Conservation (phyloP, 2,329 filamentous ascomycete species). For the Lecanosticta acicola region DNA sequence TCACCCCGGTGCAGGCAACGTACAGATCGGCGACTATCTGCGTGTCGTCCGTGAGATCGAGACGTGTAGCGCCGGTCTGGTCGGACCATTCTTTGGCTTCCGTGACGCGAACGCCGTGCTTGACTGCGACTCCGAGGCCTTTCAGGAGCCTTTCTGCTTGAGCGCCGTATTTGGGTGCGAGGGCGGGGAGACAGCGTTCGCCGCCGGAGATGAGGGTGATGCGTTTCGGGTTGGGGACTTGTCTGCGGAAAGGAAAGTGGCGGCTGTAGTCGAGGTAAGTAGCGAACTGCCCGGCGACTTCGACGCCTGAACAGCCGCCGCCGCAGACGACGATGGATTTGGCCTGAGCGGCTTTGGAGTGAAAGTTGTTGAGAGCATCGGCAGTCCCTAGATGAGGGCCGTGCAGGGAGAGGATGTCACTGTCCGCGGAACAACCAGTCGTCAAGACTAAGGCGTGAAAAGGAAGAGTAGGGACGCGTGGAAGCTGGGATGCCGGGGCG, state of each 20-base stretch:
- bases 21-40: constrained; percentile 34
- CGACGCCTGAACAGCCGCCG: constrained; percentile 34
- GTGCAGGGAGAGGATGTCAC: constrained; percentile 34
- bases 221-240: constrained; percentile 14
- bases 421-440: constrained; percentile 34
- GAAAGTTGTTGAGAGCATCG: constrained; percentile 29
- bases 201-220: constrained; percentile 34
- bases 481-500: neutral
- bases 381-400: constrained; percentile 32
- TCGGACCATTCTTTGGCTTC: constrained; percentile 19
- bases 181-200: constrained; percentile 28
- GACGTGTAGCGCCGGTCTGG: constrained; percentile 20
- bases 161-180: constrained; percentile 23
- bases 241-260: constrained; percentile 13
- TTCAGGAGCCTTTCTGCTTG: constrained; percentile 32
- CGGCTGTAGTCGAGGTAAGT: constrained; percentile 27
- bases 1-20: constrained; percentile 33
- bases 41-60: constrained; percentile 27
- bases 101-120: constrained; percentile 28
- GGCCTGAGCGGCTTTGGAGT: constrained; percentile 27
- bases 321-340: constrained; percentile 35
- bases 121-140: constrained; percentile 29
- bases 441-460: constrained; percentile 36
- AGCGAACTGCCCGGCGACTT: constrained; percentile 36
- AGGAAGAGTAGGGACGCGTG: constrained; percentile 21